Percentiles rank a stretch among this genome's conserved stretches.
phyloP scores from a whole-genome alignment of 257 asterid genomes.

The Voacanga thouarsii region DNA sequence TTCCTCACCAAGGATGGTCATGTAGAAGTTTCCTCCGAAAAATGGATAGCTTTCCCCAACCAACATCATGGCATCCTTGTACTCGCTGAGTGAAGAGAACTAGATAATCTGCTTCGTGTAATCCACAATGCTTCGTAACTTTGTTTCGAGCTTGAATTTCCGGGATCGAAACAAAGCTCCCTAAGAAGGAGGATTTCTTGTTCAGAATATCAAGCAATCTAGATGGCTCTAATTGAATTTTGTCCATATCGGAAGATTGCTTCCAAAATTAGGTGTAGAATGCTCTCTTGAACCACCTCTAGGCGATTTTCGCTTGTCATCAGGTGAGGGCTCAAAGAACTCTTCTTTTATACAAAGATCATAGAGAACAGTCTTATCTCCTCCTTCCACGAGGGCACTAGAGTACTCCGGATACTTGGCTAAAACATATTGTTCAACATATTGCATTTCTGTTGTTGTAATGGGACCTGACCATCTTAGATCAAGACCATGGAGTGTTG shows the following conservation, averaged over 20 bases:
- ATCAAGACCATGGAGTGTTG: conserved; percentile 71
- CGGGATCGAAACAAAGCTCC: conserved; percentile 70
- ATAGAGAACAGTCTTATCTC: conserved; percentile 65
- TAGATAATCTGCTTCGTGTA: conserved; percentile 53
- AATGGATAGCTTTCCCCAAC: conserved; percentile 83
- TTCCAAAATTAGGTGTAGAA: conserved; percentile 34
- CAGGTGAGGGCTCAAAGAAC: conserved; percentile 38
- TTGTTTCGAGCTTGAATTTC: conserved; percentile 67
- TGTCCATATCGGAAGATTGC: conserved; percentile 50
- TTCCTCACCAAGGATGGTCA: conserved; percentile 51
- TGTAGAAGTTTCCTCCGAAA: conserved; percentile 61
- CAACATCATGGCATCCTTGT: conserved; percentile 60
- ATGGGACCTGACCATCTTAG: conserved; percentile 91
- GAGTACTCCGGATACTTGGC: conserved; percentile 80
- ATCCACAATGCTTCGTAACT: conserved; percentile 59
- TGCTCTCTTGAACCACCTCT: conserved; percentile 31
- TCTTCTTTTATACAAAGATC: conserved; percentile 63
- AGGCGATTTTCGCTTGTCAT: conserved; percentile 44
- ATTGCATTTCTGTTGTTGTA: conserved; percentile 69
- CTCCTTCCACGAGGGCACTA: conserved; percentile 68
- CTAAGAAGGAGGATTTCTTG: conserved; percentile 47
- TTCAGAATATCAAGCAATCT: conserved; percentile 48
- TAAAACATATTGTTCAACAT: conserved; percentile 68
- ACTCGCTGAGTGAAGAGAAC: conserved; percentile 44
- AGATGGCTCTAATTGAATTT: conserved; percentile 58